These are phyloP conservation scores for Volvox carteri DNA, from an alignment of 163 green algal genomes.

Conservation along the genomic window DNA sequence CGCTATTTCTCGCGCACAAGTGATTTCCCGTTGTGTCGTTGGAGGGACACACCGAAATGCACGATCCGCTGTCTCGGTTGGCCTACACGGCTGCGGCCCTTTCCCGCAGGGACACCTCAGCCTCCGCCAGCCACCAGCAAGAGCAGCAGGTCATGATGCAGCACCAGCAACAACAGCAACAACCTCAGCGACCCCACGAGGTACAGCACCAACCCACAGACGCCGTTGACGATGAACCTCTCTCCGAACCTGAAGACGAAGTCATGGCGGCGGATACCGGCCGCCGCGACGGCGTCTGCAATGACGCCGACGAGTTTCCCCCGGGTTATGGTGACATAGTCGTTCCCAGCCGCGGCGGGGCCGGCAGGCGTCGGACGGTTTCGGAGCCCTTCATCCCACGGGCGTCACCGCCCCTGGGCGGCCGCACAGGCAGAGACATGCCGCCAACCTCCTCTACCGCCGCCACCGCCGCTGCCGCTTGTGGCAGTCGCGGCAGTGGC, in stretches of 20 bases:
- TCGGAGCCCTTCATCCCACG: too few species aligned
- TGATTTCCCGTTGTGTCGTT: too few species aligned
- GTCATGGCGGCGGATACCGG: neutral
- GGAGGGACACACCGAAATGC: too few species aligned
- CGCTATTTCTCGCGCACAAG: too few species aligned
- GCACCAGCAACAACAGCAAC: neutral
- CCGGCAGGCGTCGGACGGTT: neutral
- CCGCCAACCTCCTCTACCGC: neutral
- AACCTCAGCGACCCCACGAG: neutral
- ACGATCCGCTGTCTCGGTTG: conserved; percentile 10
- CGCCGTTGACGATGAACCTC: neutral
- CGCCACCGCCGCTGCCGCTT: neutral
- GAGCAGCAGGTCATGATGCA: neutral
- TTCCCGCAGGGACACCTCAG: neutral
- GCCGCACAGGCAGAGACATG: neutral
- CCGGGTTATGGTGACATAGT: neutral
- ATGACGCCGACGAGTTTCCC: neutral
- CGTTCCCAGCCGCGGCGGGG: neutral
- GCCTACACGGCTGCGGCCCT: conserved; percentile 15
- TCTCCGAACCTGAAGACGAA: neutral
- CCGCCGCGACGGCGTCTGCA: neutral
- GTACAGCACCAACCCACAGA: neutral
- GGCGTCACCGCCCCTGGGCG: too few species aligned
- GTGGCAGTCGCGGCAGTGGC: neutral
- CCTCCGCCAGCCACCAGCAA: neutral